Percentiles rank a stretch among this genome's conserved stretches.
Conservation (phyloP, 2,329 filamentous ascomycete genomes). For the Periconia macrospinosa region DNA sequence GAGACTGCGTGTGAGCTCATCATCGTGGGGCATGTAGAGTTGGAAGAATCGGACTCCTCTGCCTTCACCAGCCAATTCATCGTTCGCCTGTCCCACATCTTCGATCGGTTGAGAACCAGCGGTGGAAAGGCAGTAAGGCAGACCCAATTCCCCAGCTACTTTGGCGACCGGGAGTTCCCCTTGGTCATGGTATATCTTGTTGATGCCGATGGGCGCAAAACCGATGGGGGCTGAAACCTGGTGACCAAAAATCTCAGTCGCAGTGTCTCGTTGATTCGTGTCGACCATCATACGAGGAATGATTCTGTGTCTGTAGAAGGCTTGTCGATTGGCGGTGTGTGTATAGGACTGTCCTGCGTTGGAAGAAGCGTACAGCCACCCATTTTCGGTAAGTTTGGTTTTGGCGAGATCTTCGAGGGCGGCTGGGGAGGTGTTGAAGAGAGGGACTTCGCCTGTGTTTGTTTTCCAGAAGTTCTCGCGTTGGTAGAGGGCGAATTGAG, state of each 20-base stretch:
- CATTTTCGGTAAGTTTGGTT: slow-evolving; percentile 58
- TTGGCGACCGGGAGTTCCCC: slow-evolving; percentile 63
- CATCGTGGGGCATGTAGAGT: slow-evolving; percentile 66
- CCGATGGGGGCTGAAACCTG: slow-evolving; percentile 62
- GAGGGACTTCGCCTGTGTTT: slow-evolving; percentile 53
- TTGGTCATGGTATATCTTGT: slow-evolving; percentile 63
- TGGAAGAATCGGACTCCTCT: slow-evolving; percentile 59
- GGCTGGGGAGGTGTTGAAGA: slow-evolving; percentile 54
- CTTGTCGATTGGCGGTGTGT: slow-evolving; percentile 61
- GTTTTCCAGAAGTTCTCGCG: slow-evolving; percentile 58
- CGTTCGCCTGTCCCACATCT: slow-evolving; percentile 60
- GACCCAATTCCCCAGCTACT: slow-evolving; percentile 60
- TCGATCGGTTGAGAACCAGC: slow-evolving; percentile 61
- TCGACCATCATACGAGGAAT: slow-evolving; percentile 64
- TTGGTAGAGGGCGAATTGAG: slow-evolving; percentile 59
- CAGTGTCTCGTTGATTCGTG: slow-evolving; percentile 60
- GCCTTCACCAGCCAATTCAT: slow-evolving; percentile 27
- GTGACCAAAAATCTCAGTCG: slow-evolving; percentile 62
- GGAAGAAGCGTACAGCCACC: slow-evolving; percentile 62
- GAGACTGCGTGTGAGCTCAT: slow-evolving; percentile 60
- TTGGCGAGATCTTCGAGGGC: slow-evolving; percentile 50
- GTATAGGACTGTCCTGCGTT: slow-evolving; percentile 59
- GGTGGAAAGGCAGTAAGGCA: slow-evolving; percentile 63
- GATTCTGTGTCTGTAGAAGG: slow-evolving; percentile 66
- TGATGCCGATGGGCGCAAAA: slow-evolving; percentile 68